phyloP scores from a whole-genome alignment of 768 basidiomycete genomes.

The Leccinum boreale region DNA sequence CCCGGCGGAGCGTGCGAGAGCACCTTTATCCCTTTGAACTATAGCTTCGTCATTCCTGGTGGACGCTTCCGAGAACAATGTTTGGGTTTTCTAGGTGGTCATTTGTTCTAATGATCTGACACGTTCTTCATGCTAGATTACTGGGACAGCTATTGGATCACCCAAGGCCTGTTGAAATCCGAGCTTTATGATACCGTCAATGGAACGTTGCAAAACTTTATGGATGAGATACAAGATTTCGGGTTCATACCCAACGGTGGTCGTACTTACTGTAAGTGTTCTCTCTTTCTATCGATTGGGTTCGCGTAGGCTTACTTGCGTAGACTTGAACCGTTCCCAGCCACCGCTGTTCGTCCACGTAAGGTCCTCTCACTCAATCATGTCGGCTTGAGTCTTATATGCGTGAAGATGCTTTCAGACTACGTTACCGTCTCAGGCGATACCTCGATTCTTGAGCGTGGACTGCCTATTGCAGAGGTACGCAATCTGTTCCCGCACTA shows the following conservation, averaged over 20 bases:
- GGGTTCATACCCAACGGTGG: conserved; percentile 97
- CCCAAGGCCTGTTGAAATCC: conserved; percentile 82
- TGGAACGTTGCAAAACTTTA: conserved; percentile 85
- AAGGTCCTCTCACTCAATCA: conserved; percentile 9
- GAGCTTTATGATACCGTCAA: conserved; percentile 71
- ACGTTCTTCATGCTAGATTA: conserved; percentile 36
- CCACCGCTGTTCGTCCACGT: conserved; percentile 87
- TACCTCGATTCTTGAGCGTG: conserved; percentile 68
- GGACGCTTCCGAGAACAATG: conserved; percentile 84
- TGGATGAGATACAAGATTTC: conserved; percentile 82
- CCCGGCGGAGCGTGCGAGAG: conserved; percentile 65
- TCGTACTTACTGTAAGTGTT: conserved; percentile 73
- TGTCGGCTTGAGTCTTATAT: neutral
- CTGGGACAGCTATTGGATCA: conserved; percentile 81
- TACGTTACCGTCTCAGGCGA: conserved; percentile 76
- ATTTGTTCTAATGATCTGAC: neutral
- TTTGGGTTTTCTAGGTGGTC: conserved; percentile 36
- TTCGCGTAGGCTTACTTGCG: neutral
- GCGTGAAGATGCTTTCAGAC: conserved; percentile 75
- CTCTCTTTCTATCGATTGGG: neutral
- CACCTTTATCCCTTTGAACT: conserved; percentile 83
- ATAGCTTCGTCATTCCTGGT: conserved; percentile 90
- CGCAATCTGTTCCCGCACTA: conserved; percentile 6
- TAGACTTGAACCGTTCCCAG: conserved; percentile 87
- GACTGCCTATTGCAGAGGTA: conserved; percentile 82